Percentiles rank a stretch among this genome's conserved stretches.
Evolutionary conservation across 805 yeast species (phyloP).

Genomic region (Maudiozyma serrabonitensis): DNA sequence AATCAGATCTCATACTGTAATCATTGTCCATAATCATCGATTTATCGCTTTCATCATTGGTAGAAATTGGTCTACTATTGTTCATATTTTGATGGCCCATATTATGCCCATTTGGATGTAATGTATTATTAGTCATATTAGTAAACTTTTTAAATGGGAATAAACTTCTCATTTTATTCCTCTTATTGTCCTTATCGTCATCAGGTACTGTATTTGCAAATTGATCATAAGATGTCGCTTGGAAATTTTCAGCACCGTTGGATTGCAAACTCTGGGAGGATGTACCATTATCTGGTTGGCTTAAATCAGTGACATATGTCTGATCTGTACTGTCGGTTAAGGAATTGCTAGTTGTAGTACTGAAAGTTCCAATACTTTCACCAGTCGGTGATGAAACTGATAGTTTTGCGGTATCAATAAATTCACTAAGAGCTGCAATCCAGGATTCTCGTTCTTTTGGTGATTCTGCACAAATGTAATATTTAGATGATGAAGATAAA

Average conservation of each 20-base stretch:
- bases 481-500: conserved; percentile 36
- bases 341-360: background rate
- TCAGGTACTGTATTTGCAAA: conserved; percentile 8
- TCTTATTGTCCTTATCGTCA: conserved; percentile 34
- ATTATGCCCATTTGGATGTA: background rate
- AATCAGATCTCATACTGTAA: background rate
- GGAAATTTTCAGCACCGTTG: conserved; percentile 1
- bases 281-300: background rate
- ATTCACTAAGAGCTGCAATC: conserved; percentile 41
- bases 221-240: conserved; percentile 9
- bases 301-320: conserved; percentile 15
- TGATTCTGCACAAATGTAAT: conserved; percentile 69
- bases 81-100: background rate
- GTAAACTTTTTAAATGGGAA: conserved; percentile 44
- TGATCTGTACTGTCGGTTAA: conserved; percentile 7
- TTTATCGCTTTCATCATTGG: background rate
- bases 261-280: background rate
- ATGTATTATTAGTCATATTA: conserved; percentile 3
- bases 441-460: conserved; percentile 67
- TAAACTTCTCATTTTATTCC: conserved; percentile 45
- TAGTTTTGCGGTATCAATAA: conserved; percentile 14
- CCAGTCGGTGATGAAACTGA: conserved; percentile 2
- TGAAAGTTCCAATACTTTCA: conserved; percentile 1
- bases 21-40: background rate
- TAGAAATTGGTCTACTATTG: background rate